Conservation (phyloP, 352 stramenopile genomes). For the Globisporangium splendens region DNA sequence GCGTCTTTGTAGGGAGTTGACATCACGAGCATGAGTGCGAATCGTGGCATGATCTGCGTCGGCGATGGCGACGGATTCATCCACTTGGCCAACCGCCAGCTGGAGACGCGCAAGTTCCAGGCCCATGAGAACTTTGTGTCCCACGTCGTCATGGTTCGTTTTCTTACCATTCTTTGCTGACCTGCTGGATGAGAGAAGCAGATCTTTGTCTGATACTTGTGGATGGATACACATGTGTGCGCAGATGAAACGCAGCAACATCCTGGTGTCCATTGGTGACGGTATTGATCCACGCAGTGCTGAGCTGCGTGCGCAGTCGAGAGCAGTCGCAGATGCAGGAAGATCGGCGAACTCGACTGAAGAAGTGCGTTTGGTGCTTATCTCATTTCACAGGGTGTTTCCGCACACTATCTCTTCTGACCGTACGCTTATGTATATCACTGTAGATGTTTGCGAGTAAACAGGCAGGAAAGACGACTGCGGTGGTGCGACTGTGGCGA, state of each 20-base stretch:
- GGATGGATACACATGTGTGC: constrained; percentile 4
- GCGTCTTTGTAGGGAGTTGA: constrained; percentile 62
- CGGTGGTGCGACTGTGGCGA: constrained; percentile 83
- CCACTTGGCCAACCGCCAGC: constrained; percentile 77
- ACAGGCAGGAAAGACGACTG: constrained; percentile 60
- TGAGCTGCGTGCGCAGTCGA: constrained; percentile 73
- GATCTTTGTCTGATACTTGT: background rate
- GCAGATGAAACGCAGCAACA: constrained; percentile 89
- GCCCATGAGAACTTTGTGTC: constrained; percentile 86
- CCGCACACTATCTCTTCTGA: background rate
- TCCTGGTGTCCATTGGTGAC: constrained; percentile 83
- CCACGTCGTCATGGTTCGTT: constrained; percentile 81
- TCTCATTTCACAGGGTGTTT: no score
- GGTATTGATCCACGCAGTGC: constrained; percentile 80
- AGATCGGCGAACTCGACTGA: constrained; percentile 43
- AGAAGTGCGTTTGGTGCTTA: constrained; percentile 48
- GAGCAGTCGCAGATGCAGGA: constrained; percentile 72
- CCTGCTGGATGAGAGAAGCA: no score
- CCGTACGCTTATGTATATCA: background rate
- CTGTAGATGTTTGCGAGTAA: constrained; percentile 62
- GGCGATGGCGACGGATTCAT: constrained; percentile 81
- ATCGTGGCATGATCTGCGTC: constrained; percentile 82
- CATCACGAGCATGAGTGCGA: constrained; percentile 85
- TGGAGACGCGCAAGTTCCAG: constrained; percentile 81
- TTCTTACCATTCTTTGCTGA: background rate